Conservation (phyloP, 371 early-diverging fungal species). For the Choanephora cucurbitarum region DNA sequence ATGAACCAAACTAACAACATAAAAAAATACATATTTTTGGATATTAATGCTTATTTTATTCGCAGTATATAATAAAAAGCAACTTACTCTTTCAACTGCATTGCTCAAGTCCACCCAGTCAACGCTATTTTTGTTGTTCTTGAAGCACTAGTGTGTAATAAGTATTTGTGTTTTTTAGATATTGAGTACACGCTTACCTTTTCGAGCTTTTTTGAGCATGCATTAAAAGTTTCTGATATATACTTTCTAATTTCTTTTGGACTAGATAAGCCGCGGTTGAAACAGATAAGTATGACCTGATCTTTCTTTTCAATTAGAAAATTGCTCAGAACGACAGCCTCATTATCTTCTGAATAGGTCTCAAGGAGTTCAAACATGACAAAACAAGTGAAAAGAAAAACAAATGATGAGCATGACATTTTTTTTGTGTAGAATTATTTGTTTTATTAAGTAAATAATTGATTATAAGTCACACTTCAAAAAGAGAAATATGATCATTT, state of each 20-base stretch:
- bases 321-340: too few species aligned
- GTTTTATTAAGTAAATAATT: too few species aligned
- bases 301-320: too few species aligned
- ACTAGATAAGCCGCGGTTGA: background rate
- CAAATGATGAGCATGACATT: too few species aligned
- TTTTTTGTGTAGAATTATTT: background rate
- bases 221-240: slow-evolving; percentile 2
- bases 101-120: slow-evolving; percentile 2
- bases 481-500: too few species aligned
- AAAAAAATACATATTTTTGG: background rate
- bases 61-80: background rate
- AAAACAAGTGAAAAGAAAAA: too few species aligned
- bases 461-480: too few species aligned
- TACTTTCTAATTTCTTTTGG: slow-evolving; percentile 3
- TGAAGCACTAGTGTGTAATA: background rate
- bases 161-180: too few species aligned
- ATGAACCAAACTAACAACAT: background rate
- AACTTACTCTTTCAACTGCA: slow-evolving; percentile 4
- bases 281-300: background rate
- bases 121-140: slow-evolving; percentile 5
- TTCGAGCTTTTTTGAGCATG: background rate
- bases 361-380: too few species aligned
- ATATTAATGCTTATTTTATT: background rate
- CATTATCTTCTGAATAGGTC: too few species aligned
- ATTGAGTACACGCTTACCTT: background rate